Evolutionary conservation across 2,329 filamentous ascomycete genomes (phyloP), one percentile per base, ranked within the genome.

Genomic region (Tolypocladium sp.): DNA sequence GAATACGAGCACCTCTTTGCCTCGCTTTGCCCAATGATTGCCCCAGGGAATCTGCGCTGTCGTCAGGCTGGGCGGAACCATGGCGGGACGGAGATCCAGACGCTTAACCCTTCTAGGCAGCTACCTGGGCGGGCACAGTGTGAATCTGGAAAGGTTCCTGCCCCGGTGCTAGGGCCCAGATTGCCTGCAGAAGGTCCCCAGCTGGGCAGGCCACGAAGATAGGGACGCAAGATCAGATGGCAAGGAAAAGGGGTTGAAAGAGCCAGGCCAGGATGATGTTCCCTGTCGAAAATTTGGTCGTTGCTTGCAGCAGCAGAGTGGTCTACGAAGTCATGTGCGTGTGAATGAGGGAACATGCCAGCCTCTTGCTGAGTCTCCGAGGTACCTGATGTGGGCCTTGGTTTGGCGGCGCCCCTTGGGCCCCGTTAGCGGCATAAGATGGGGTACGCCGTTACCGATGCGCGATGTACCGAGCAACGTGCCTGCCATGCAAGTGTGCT

Each of bases 81-180:
- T 49, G 57, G 57, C 57, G 52, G 52, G 54, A n/a, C 40, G 40
- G 54, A 35, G 54, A 44, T 15, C n/a, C 40, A 30, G 22, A n/a
- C 58, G 58, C 58, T 58, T 59, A 55, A 6, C 46, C 44, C 3
- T 7, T 56, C 57, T 49, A 59, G 58, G 58, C 54, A 59, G 58
- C 41, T 59, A 53, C n/a, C 20, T 42, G 37, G 37, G 37, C 25
- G 12, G 8, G 58, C 58, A 59, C 58, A 59, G 58, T 59, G 58
- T 37, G 58, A 56, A 44, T 55, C n/a, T 5, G 51, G 38, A 30
- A 38, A 38, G 51, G 57, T 40, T 53, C 49, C 30, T 41, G 53
- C 40, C 40, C 40, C 40, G 13, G 17, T n/a, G 17, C 20, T 35
- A 35, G 27, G 30, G 4, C 30, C 30, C 10, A 4, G 25, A 10